Evolutionary conservation across 2,329 filamentous ascomycete species (phyloP).

Genomic region (Orbilia javanica): DNA sequence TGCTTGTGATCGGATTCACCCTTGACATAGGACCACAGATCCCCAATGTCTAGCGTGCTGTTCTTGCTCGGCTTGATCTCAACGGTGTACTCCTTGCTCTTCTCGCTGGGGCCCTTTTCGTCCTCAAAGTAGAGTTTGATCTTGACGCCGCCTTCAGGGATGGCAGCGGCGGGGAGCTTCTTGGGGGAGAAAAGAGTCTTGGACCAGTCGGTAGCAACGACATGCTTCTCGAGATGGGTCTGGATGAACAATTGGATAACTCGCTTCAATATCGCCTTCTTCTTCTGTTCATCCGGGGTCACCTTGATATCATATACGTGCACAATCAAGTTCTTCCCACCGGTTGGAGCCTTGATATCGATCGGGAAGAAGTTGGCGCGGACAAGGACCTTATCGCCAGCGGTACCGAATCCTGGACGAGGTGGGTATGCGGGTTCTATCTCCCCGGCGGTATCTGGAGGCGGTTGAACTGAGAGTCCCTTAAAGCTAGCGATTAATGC

Average conservation of each 20-base stretch:
- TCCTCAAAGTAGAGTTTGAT: slow-evolving; percentile 60
- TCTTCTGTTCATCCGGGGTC: slow-evolving; percentile 60
- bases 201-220: slow-evolving; percentile 61
- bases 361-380: slow-evolving; percentile 61
- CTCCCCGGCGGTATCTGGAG: slow-evolving; percentile 36
- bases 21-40: slow-evolving; percentile 59
- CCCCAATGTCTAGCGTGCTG: slow-evolving; percentile 44
- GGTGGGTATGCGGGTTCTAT: slow-evolving; percentile 57
- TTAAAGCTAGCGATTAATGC: slow-evolving; percentile 60
- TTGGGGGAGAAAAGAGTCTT: slow-evolving; percentile 60
- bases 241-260: slow-evolving; percentile 58
- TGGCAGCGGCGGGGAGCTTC: slow-evolving; percentile 37
- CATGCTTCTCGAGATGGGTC: slow-evolving; percentile 30
- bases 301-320: slow-evolving; percentile 61
- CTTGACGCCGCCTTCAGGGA: slow-evolving; percentile 58
- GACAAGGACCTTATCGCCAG: slow-evolving; percentile 60
- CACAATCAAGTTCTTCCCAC: slow-evolving; percentile 53
- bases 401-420: slow-evolving; percentile 61
- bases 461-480: slow-evolving; percentile 30
- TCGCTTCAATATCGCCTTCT: slow-evolving; percentile 58
- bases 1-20: slow-evolving; percentile 59
- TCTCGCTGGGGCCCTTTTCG: slow-evolving; percentile 58
- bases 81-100: slow-evolving; percentile 60
- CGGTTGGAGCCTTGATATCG: slow-evolving; percentile 49
- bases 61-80: slow-evolving; percentile 58